These are phyloP conservation scores for Quercus alba DNA, from an alignment of 306 rosid species.

Conservation along the genomic window DNA sequence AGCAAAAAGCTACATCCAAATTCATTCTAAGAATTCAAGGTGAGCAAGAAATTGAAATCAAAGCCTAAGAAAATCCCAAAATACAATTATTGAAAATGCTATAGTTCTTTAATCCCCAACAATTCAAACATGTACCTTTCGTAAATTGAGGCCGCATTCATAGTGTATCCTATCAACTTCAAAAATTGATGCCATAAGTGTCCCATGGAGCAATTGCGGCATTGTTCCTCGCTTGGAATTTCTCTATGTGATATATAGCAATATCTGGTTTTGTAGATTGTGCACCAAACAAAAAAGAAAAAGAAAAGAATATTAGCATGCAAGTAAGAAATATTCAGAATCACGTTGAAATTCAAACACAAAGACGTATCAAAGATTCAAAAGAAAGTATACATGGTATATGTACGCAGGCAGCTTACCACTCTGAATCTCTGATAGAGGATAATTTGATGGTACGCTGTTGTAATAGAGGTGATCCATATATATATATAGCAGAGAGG, in stretches of 20 bases:
- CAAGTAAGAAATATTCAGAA: not conserved
- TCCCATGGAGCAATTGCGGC: slow-evolving; percentile 67
- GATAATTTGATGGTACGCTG: not conserved
- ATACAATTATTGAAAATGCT: not conserved
- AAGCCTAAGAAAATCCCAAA: not conserved
- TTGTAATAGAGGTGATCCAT: not conserved
- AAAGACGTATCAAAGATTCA: not conserved
- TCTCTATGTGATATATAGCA: not conserved
- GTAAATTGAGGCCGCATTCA: slow-evolving; percentile 35
- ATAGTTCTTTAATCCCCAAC: not conserved
- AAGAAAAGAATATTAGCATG: not conserved
- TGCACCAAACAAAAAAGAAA: not conserved
- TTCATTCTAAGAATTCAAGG: not conserved
- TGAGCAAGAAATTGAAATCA: not conserved
- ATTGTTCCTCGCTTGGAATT: slow-evolving; percentile 12
- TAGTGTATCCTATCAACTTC: slow-evolving; percentile 43
- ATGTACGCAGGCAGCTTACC: not conserved
- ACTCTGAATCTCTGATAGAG: not conserved
- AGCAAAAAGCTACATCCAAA: too few relatives aligned
- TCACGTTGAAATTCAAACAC: not conserved
- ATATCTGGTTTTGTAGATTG: not conserved
- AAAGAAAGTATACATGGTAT: not conserved
- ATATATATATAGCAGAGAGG: slow-evolving; percentile 11
- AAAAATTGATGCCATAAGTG: slow-evolving; percentile 46
- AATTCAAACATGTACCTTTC: slow-evolving; percentile 33